These are phyloP conservation scores for Polyporus arcularius DNA, from an alignment of 768 basidiomycete genomes.

Conservation along the genomic window DNA sequence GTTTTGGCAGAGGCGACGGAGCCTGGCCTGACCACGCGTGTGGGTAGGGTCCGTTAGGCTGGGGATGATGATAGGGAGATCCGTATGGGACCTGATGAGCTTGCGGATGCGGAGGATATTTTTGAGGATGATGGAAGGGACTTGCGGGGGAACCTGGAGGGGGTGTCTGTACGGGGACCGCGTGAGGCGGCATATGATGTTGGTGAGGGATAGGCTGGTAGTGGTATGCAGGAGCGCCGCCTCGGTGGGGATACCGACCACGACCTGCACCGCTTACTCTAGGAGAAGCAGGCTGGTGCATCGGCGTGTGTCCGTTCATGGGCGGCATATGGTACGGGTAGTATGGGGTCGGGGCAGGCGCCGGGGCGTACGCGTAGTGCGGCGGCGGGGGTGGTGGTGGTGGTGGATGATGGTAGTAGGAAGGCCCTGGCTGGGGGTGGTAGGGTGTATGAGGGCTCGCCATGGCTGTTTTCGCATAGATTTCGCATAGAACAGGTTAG, in stretches of 20 bases:
- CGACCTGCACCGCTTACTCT: conserved; percentile 37
- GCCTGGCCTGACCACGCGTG: conserved; percentile 49
- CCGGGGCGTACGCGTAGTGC: conserved; percentile 24
- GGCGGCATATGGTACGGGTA: conserved; percentile 39
- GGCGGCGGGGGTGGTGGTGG: conserved; percentile 31
- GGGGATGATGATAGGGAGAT: conserved; percentile 28
- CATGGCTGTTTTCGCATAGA: conserved; percentile 30
- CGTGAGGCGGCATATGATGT: conserved; percentile 25
- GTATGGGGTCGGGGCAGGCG: conserved; percentile 29
- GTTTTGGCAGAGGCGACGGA: conserved; percentile 65
- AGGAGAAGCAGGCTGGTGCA: conserved; percentile 38
- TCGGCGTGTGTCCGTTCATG: conserved; percentile 41
- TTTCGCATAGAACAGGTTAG: not conserved
- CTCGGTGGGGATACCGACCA: conserved; percentile 36
- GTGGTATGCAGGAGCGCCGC: conserved; percentile 41
- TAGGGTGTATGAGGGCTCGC: conserved; percentile 35
- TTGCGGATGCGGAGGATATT: conserved; percentile 32
- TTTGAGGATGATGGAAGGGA: conserved; percentile 34
- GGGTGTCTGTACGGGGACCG: conserved; percentile 22
- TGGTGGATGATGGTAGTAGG: conserved; percentile 31
- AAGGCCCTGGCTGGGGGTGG: conserved; percentile 34
- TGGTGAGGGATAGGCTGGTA: conserved; percentile 38
- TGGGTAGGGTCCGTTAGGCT: conserved; percentile 34
- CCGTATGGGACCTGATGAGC: conserved; percentile 29
- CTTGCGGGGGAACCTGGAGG: conserved; percentile 31